Base-by-base conservation (phyloP, 768 basidiomycete genomes). In the Trametopsis cervina region DNA sequence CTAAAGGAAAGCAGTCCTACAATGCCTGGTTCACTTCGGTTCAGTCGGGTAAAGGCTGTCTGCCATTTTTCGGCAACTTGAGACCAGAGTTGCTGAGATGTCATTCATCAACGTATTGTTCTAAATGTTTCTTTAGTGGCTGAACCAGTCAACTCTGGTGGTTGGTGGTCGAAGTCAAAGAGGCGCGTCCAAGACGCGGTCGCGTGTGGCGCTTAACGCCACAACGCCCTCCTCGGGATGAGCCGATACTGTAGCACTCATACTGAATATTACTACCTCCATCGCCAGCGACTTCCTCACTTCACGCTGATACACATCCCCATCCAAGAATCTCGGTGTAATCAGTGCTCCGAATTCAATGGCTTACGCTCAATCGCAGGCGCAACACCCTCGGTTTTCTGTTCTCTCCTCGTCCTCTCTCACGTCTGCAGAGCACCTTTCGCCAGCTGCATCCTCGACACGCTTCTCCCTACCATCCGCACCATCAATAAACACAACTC, bases 391-490 rank as follows among this genome's bases (percentile, higher is more conserved):
- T 46, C 77, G 85, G 26, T 77, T 85, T 48, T 85, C 84, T 12
- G 76, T 80, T 37, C 70, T 85, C 44, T 85, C 84, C 20, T 76
- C 67, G 15, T 76, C 81, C 0, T 81, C 82, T 4, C 55, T 69
- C 39, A 21, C 53, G 13, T 69, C 72, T 0, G 60, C 60, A n/a
- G 75, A 75, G 21, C 64, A 69, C 47, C 63, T 71, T 38, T 73
- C 76, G 0, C 81, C 85, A 4, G 77, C 81, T 0, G 64, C 77
- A n/a, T 79, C 84, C 10, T 49, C 52, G 0, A 74, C 81, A 1
- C 74, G 85, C 23, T 88, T 85, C 66, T 89, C 87, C 6, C 67
- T 86, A 10, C 78, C 84, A 1, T 73, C 81, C 1, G 70, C 72
- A 1, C 67, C 78, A 9, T 75, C 78, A 9, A 71, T 52, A 26